phyloP scores from a whole-genome alignment of 345 rosid species.

The Acer campestre region DNA sequence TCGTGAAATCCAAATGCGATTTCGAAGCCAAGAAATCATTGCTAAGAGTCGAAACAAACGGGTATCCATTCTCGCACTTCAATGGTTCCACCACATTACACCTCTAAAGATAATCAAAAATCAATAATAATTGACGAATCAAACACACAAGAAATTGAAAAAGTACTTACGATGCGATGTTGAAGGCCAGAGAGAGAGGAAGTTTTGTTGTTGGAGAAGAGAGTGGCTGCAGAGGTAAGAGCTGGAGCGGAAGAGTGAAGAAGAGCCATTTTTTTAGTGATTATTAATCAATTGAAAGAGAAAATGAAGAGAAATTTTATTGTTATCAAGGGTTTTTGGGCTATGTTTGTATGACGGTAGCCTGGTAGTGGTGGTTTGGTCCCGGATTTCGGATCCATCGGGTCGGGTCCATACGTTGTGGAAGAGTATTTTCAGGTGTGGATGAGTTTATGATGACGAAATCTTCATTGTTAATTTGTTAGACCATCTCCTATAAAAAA shows the following conservation, averaged over 20 bases:
- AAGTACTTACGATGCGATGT: conserved; percentile 35
- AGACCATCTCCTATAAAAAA: no score
- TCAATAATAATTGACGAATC: not conserved
- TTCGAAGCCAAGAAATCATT: conserved; percentile 40
- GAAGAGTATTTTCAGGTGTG: no score
- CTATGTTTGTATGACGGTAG: no score
- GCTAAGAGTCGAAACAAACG: conserved; percentile 40
- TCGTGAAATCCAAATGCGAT: conserved; percentile 34
- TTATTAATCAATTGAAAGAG: no score
- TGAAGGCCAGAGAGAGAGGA: conserved; percentile 28
- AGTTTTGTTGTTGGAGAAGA: conserved; percentile 18
- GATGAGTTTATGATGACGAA: no score
- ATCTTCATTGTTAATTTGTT: no score
- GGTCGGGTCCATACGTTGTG: no score
- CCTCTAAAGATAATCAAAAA: conserved; percentile 33
- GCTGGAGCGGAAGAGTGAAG: conserved; percentile 25
- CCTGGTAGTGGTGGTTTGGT: no score
- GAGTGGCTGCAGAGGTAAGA: not conserved
- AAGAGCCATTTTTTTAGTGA: conserved; percentile 29
- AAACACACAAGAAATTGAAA: not conserved
- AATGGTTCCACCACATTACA: conserved; percentile 68
- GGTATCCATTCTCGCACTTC: conserved; percentile 58
- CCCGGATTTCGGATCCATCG: no score
- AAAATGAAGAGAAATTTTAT: no score
- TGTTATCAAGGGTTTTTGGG: no score